Evolutionary conservation across 108 stramenopile species (phyloP).

Genomic region (Aurantiochytrium sp.): DNA sequence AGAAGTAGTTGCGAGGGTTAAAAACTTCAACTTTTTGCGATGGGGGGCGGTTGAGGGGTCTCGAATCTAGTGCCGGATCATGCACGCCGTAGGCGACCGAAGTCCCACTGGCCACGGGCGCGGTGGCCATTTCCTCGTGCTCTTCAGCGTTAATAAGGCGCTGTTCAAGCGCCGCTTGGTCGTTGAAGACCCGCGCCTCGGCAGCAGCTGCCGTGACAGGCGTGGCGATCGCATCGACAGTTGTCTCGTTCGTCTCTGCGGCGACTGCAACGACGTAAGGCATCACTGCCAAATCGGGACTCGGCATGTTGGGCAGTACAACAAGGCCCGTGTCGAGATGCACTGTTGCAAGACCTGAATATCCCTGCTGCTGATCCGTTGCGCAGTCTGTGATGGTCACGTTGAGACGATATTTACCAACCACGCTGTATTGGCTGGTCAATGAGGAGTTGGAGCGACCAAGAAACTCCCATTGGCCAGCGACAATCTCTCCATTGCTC

Average conservation of each 20-base stretch:
- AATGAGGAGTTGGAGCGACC: neutral
- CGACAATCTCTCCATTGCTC: neutral
- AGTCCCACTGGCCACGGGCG: neutral
- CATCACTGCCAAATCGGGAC: neutral
- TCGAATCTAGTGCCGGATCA: neutral
- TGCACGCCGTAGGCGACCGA: neutral
- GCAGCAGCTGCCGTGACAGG: neutral
- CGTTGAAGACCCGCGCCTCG: neutral
- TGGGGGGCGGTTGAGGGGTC: neutral
- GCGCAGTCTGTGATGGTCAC: neutral
- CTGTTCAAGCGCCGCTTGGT: neutral
- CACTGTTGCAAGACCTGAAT: neutral
- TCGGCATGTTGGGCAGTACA: neutral
- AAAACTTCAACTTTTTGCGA: neutral
- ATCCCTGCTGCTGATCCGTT: neutral
- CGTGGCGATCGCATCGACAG: neutral
- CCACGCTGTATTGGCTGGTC: neutral
- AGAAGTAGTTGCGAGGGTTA: neutral
- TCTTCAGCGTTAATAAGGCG: neutral
- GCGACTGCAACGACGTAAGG: neutral
- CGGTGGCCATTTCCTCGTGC: neutral
- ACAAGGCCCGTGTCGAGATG: neutral
- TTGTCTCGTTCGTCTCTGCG: neutral
- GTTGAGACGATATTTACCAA: neutral
- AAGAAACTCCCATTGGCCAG: neutral